phyloP scores from a whole-genome alignment of 1,284 basidiomycete genomes.

The Ganoderma resinaceum region DNA sequence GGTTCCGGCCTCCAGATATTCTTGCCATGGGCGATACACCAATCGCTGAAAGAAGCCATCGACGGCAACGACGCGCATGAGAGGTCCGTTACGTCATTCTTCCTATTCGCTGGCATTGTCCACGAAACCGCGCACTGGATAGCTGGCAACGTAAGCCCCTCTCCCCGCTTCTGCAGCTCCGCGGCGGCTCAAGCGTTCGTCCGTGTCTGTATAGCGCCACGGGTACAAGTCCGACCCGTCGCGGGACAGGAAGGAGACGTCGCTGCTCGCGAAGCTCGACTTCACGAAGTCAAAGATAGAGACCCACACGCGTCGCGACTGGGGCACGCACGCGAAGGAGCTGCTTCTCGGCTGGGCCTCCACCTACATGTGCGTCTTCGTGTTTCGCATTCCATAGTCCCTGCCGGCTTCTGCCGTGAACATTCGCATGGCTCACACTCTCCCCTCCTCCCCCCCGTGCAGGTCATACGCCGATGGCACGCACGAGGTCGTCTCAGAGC shows the following conservation, averaged over 20 bases:
- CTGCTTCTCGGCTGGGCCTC: conserved; percentile 3
- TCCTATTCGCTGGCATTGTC: not conserved
- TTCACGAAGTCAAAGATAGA: conserved; percentile 4
- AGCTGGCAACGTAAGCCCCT: not conserved
- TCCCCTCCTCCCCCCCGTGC: no score
- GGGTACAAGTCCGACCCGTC: conserved; percentile 5
- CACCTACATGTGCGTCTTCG: conserved; percentile 3
- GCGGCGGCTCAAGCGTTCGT: not conserved
- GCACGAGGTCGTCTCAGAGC: conserved; percentile 2
- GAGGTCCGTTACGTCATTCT: conserved; percentile 2
- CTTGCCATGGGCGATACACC: conserved; percentile 4
- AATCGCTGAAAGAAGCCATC: not conserved
- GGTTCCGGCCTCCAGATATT: not conserved
- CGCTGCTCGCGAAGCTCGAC: conserved; percentile 7
- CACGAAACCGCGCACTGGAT: conserved; percentile 10
- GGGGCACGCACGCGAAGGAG: conserved; percentile 9
- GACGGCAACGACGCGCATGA: not conserved
- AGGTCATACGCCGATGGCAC: conserved; percentile 7
- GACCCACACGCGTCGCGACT: conserved; percentile 9
- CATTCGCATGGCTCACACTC: not conserved
- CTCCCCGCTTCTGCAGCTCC: not conserved
- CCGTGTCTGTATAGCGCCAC: not conserved
- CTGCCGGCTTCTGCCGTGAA: not conserved
- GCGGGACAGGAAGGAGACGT: conserved; percentile 7
- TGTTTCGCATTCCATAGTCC: not conserved